Conservation (phyloP, 495 filamentous ascomycete species). For the Aspergillus kassunensis region DNA sequence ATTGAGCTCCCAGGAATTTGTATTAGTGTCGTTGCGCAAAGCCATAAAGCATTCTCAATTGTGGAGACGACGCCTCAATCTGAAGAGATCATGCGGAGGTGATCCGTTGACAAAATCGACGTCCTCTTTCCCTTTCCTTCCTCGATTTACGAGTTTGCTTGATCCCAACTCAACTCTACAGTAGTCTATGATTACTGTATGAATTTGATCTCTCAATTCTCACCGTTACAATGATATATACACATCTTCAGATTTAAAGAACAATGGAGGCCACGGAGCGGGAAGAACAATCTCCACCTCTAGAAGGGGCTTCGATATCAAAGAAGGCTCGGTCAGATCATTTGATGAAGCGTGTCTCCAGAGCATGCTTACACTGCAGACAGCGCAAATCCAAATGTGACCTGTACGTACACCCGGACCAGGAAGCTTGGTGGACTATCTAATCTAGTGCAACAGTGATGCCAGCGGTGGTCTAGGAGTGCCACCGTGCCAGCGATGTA, state of each 20-base stretch:
- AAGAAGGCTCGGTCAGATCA: conserved; percentile 25
- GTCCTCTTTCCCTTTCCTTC: background rate
- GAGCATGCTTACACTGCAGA: conserved; percentile 59
- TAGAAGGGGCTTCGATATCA: conserved; percentile 14
- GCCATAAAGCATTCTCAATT: background rate
- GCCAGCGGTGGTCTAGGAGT: conserved; percentile 43
- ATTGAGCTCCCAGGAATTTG: background rate
- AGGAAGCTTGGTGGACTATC: no score
- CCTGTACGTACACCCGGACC: no score
- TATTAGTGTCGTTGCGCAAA: background rate
- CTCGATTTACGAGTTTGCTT: background rate
- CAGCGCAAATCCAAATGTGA: conserved; percentile 63
- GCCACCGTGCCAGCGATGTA: conserved; percentile 57
- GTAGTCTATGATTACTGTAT: background rate
- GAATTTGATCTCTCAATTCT: background rate
- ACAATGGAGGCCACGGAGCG: conserved; percentile 12
- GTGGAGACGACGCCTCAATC: background rate
- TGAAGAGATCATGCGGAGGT: conserved; percentile 8
- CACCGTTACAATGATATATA: conserved; percentile 7
- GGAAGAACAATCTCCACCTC: conserved; percentile 15
- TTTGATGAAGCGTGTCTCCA: conserved; percentile 53
- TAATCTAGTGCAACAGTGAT: conserved; percentile 33
- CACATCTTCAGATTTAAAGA: background rate
- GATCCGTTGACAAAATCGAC: background rate
- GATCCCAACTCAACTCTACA: no score